Base-by-base conservation (phyloP, 208 protist species). In the Wallacemonas sp. region DNA sequence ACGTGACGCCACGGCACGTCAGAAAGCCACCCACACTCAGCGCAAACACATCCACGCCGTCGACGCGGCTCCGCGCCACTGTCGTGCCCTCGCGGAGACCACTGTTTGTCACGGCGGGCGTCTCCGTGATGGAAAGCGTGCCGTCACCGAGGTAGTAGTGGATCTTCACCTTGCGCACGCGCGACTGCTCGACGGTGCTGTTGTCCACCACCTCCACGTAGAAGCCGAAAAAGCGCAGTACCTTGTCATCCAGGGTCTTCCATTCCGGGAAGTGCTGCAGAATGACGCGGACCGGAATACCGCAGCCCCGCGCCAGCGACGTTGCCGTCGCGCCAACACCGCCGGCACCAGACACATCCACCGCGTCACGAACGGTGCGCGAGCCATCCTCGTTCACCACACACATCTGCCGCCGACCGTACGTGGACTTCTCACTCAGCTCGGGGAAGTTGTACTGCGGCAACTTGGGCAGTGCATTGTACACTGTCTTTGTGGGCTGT, bases 191-290 rank as follows among this genome's bases (percentile, higher is more conserved):
- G 0, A 92, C 38, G 1, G 62, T 68, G 55, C 85, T 96, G 69
- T 98, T 96, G 52, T 90, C 73, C 24, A 99, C 95, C 5, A 81
- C 69, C 79, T 99, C 97, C 29, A 89, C 75, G 76, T 98, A 98
- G 75, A 95, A 99, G 26, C 78, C 96, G 65, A 96, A 96, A 73
- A 98, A 99, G 48, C 96, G 86, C 24, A 99, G 85, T 12, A 98
- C 94, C 61, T 98, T 97, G 55, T 94, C 72, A 63, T 98, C 95
- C 39, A 98, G 73, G 14, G 87, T 92, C 9, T 96, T 80, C 92
- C 92, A 98, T 27, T 86, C 73, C 5, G 91, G 87, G 49, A 93
- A 93, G 64, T 73, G 81, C 29, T 78, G 60, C 12, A 93, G 76
- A 48, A 95, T 87, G 56, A 82, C 72, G 17, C 77, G 85, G 5